Evolutionary conservation across 2,329 filamentous ascomycete genomes (phyloP), one percentile per base, ranked within the genome.

Genomic region (Hymenoscyphus scutula): DNA sequence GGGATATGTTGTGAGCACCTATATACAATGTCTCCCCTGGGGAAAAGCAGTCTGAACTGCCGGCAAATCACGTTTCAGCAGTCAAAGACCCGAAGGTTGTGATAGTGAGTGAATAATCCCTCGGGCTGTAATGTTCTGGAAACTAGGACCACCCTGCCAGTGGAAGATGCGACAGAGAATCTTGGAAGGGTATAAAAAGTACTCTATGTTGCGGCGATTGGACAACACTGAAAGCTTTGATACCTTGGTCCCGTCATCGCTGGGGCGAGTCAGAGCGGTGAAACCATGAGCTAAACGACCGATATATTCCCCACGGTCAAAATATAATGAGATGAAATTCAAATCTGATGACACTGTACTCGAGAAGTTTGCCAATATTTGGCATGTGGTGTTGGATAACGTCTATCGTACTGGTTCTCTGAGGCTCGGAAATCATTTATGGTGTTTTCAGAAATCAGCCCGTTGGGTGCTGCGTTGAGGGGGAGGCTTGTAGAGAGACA

Each of bases 131-230:
- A 25, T 23, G 11, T 51, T 25, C 45, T 25, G 8, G 56, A 48
- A 37, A 23, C 56, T 32, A 25, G 56, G 56, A 25, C 19, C 19
- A 48, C 41, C 56, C 56, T 41, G 55, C 55, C 30, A 56, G 55
- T 19, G 27, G 23, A 25, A 11, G 5, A 27, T 2, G 41, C 7
- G 27, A 23, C 37, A 30, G 8, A 38, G 38, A 48, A 45, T 13
- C 1, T 27, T 38, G 4, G 5, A 37, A 37, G 13, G 13, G 34
- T 37, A 37, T 15, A 6, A 58, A 25, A 53, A 30, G 30, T 17
- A n/a, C n/a, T n/a, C n/a, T n/a, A 37, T 17, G 34, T 37, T 37
- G 1, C 34, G 13, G 23, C 53, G 27, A 55, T 30, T 55, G 25
- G 53, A 30, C 30, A 30, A 11, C 11, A 13, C 3, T 8, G 27